These are phyloP conservation scores for Fusarium sp. DNA, from an alignment of 2,329 filamentous ascomycete species.

Conservation along the genomic window DNA sequence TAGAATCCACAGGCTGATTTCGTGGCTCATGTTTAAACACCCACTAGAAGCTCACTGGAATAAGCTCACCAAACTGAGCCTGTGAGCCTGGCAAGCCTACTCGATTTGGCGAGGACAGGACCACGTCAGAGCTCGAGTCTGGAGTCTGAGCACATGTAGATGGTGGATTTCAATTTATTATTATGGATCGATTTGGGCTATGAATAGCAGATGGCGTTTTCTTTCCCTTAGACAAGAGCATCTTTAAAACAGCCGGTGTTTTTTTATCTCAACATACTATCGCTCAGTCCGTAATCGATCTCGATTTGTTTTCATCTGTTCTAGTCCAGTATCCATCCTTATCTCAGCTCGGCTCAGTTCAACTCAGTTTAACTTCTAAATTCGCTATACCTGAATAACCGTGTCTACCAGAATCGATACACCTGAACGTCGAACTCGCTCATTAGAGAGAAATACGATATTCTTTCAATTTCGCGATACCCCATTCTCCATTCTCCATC, in stretches of 20 bases:
- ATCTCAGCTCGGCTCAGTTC: too few species aligned
- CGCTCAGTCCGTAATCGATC: constrained; percentile 1
- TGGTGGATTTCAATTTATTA: constrained; percentile 14
- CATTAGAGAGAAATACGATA: not conserved
- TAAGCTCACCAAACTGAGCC: constrained; percentile 9
- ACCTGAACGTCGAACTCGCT: constrained; percentile 26
- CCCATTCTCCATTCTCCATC: not conserved
- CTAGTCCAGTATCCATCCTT: not conserved
- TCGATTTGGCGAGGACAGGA: constrained; percentile 31
- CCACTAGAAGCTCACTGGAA: constrained; percentile 36
- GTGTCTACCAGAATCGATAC: not conserved
- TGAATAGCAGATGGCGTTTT: constrained; percentile 26
- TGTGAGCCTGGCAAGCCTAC: constrained; percentile 8
- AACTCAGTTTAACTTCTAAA: constrained; percentile 1
- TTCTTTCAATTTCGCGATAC: not conserved
- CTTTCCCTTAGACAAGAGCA: constrained; percentile 6
- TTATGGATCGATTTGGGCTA: constrained; percentile 23
- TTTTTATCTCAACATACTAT: constrained; percentile 12
- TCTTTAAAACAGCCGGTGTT: constrained; percentile 14
- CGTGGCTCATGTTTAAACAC: constrained; percentile 14
- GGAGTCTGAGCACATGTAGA: constrained; percentile 20
- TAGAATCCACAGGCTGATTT: constrained; percentile 11
- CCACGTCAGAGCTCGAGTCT: constrained; percentile 37
- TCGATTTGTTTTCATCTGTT: constrained; percentile 24
- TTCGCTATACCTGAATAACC: constrained; percentile 5